Conservation (phyloP, 2,329 filamentous ascomycete genomes). For the Aspergillus fructus region DNA sequence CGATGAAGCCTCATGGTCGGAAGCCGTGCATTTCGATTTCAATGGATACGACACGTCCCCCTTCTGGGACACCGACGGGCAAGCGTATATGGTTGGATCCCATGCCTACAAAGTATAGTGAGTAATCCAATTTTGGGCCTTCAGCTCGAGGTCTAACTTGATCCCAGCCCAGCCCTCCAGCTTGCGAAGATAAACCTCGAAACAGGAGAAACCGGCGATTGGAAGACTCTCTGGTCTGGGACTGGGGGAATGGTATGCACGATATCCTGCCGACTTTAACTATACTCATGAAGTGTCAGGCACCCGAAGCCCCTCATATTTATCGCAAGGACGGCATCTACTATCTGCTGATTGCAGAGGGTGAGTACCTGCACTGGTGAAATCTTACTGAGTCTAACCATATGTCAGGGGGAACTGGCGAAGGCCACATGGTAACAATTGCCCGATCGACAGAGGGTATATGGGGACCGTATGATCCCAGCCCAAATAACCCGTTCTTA, state of each 20-base stretch:
- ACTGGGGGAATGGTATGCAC: too few relatives aligned
- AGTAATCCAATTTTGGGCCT: too few relatives aligned
- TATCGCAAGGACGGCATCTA: not conserved
- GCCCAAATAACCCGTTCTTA: too few relatives aligned
- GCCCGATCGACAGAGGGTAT: too few relatives aligned
- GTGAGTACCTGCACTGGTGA: not conserved
- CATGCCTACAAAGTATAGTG: too few relatives aligned
- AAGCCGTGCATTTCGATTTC: not conserved
- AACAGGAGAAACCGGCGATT: not conserved
- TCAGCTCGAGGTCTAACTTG: too few relatives aligned
- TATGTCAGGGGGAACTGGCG: too few relatives aligned
- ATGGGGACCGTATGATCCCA: too few relatives aligned
- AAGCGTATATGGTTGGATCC: not conserved
- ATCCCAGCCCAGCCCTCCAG: not conserved
- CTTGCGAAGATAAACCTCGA: not conserved
- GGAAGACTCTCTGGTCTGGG: too few relatives aligned
- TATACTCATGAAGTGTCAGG: not conserved
- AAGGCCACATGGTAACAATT: too few relatives aligned
- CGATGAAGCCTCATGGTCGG: not conserved
- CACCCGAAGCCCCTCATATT: not conserved
- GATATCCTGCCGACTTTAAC: not conserved
- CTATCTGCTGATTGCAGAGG: not conserved
- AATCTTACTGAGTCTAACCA: too few relatives aligned
- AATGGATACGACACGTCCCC: not conserved
- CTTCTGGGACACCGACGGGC: not conserved